A percentile compares a stretch with the other conserved stretches of the same genome.
These are phyloP conservation scores for Lumnitzera littorea DNA, from an alignment of 345 rosid species.

Conservation along the genomic window DNA sequence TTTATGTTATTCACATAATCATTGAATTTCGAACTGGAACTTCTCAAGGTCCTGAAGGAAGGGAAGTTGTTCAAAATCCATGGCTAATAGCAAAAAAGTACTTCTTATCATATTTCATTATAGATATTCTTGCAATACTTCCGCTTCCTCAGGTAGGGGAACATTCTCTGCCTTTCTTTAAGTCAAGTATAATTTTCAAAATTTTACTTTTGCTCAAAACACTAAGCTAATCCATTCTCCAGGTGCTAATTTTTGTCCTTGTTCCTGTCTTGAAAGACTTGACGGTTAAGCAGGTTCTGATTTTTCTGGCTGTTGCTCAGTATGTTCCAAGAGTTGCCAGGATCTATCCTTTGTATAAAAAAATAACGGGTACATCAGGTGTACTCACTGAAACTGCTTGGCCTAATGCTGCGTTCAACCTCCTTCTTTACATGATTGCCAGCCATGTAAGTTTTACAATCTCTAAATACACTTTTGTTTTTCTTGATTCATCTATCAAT, in stretches of 20 bases:
- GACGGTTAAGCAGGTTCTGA: conserved; percentile 10
- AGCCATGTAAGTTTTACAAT: conserved; percentile 57
- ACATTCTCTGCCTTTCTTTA: background rate
- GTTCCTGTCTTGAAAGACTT: too few relatives aligned
- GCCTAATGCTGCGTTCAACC: conserved; percentile 96
- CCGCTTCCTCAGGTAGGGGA: conserved; percentile 76
- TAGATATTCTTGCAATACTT: conserved; percentile 62
- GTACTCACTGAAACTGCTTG: conserved; percentile 86
- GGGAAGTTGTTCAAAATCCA: conserved; percentile 74
- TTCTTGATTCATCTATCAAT: too few relatives aligned
- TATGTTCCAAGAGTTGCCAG: conserved; percentile 65
- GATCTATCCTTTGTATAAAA: conserved; percentile 67
- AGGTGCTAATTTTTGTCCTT: too few relatives aligned
- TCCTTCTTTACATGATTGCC: conserved; percentile 72
- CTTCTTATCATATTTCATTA: conserved; percentile 55
- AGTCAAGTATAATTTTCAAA: background rate
- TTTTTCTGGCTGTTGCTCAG: conserved; percentile 56
- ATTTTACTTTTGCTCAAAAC: too few relatives aligned
- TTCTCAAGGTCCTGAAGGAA: conserved; percentile 77
- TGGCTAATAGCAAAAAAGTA: conserved; percentile 53
- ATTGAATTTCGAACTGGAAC: conserved; percentile 72
- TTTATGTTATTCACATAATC: conserved; percentile 49
- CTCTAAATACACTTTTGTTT: too few relatives aligned
- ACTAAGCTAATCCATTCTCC: too few relatives aligned
- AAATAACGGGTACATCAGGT: conserved; percentile 64